Evolutionary conservation across 1,284 basidiomycete genomes (phyloP), one percentile per base, ranked within the genome.

Genomic region (Tylopilus orsonianus): DNA sequence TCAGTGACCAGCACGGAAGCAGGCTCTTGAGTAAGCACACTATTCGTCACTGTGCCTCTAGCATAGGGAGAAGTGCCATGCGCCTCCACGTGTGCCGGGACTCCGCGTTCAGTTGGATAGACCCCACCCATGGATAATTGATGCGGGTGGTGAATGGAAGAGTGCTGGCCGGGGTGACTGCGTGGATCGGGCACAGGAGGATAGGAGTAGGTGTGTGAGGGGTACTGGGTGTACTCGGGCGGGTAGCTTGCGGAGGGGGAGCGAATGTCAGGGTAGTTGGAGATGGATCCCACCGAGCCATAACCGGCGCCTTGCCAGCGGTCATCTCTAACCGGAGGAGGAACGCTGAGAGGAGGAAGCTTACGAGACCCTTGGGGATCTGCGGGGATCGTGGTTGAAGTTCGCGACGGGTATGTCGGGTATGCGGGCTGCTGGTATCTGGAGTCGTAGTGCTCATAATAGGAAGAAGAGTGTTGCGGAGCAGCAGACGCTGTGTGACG

Each of bases 171-270:
- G 2, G 62, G 46, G 20, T 68, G 61, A 36, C 33, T 43, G 50
- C 64, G 64, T 29, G 63, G 61, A 52, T 66, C 67, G 48, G 64
- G 67, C 5, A 66, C 67, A 2, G 64, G 67, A 39, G 64, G 68
- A 37, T 68, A 70, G 18, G 68, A 68, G 35, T 70, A 70, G 1
- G 62, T 54, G 50, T 57, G 61, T 46, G 59, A 51, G 62, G 68
- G 60, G 56, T 73, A 72, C 48, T 64, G 54, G 8, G 70, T 58
- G 59, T 79, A 79, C 27, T 69, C 63, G 43, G 72, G 48, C 37
- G 77, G 74, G 62, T 83, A 84, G 5, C 72, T 71, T 32, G 80
- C 75, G 30, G 77, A 75, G 14, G 81, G 81, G 20, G 81, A 81
- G 52, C 78, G 77, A 62, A 81, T 74, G 51, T 73, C 70, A 51